Evolutionary conservation across 2,329 filamentous ascomycete genomes (phyloP), one percentile per base, ranked within the genome.

Genomic region (Helotiales sp.): DNA sequence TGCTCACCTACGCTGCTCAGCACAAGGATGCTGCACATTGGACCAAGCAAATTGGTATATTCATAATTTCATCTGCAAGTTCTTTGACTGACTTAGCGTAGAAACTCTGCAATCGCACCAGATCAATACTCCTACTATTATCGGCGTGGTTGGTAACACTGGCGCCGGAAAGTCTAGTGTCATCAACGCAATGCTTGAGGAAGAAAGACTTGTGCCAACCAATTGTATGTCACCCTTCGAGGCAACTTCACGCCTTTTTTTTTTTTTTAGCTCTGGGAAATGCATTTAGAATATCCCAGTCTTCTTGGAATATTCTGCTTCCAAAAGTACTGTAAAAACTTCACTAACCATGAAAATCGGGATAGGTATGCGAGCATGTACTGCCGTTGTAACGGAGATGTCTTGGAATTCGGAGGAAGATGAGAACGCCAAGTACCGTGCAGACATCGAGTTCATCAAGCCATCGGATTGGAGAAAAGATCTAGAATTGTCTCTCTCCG

Each of bases 381-480:
- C 77, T 2, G 75, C 76, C 5, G 76, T 79, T 0, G 76, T 79
- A 1, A 79, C 76, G 0, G 76, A 79, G 59, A 69, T 80, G 3
- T 76, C 75, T 0, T 79, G 71, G 68, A 79, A 79, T 49, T 56
- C 72, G 13, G 73, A 66, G 56, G 63, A 70, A 0, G 70, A 76
- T 19, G 61, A 68, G 1, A 40, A 46, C 17, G 40, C 54, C 7
- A 64, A 56, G 22, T 80, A 79, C 56, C 68, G 72, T n/a, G 78
- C 76, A 1, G 74, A 78, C 53, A 76, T 81, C 17, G 64, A 66
- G 13, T 67, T 67, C 10, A 63, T 67, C 29, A 30, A 57, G 8
- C 33, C 51, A 34, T 22, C 44, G 22, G 63, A 66, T 25, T 67
- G 62, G 64, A 29, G 62, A 42, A 66, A 65, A 30, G 64, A 65